Base-by-base conservation (phyloP, 139 green algal genomes). In the Picocystis salinarum region DNA sequence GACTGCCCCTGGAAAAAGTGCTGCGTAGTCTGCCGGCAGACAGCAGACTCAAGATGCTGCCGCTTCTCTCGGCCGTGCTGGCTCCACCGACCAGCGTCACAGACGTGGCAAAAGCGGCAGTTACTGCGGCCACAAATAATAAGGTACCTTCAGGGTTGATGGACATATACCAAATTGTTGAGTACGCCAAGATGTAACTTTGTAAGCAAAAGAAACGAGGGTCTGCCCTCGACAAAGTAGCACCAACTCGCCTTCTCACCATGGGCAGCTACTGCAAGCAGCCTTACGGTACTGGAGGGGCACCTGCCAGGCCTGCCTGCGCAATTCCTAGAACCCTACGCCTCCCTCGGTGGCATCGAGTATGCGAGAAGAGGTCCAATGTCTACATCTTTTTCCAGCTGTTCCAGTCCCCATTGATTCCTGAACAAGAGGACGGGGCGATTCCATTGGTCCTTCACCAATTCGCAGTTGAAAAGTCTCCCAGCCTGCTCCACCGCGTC, bases 391-490 rank as follows among this genome's bases (percentile, higher is more conserved):
- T n/a, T n/a, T n/a, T n/a, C n/a, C 20, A 74, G 56, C 60, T 76
- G 64, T 11, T 61, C 45, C 31, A 82, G 53, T 4, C 66, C 70
- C 51, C 67, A 84, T 28, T 74, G 53, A 51, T 84, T 84, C 11
- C 56, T 51, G 56, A 84, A 82, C 25, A 84, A 61, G 47, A 84
- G 55, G 50, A 84, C 74, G 3, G 71, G 74, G 40, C 66, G 42
- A 12, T 50, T 64, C 26, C 62, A 84, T 29, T 55, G 28, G 52
- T 84, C 75, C 50, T 79, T 81, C 10, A 79, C 72, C 1, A 55
- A 33, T 4, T 37, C 37, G 4, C 71, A 69, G 52, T 84, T 84
- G 60, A 79, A 85, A 39, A 85, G 34, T 11, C 71, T 50, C 5
- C 75, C 74, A 10, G 61, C 62, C 6, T 48, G 56, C 34, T 75